Evolutionary conservation across 495 filamentous ascomycete species (phyloP).

Genomic region (Penicillium maclennaniae): DNA sequence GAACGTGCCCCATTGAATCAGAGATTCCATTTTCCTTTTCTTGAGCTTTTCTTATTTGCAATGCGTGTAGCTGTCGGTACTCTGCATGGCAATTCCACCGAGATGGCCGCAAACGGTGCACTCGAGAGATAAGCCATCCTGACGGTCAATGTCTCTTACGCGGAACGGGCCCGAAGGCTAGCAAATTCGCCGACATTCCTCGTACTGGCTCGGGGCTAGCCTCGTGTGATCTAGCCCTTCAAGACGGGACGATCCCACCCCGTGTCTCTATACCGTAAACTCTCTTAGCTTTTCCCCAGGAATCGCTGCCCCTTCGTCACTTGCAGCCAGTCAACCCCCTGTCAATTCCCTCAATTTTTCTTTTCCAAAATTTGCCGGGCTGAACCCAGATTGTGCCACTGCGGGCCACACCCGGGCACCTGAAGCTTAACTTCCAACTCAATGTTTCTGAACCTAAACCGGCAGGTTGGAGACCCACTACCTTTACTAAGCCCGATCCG

Average conservation of each 20-base stretch:
- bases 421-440: slow-evolving; percentile 12
- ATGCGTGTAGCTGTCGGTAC: neutral
- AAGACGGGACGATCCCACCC: slow-evolving; percentile 17
- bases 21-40: neutral
- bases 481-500: slow-evolving; percentile 6
- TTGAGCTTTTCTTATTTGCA: neutral
- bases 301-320: neutral
- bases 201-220: slow-evolving; percentile 2
- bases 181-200: slow-evolving; percentile 5
- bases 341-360: neutral
- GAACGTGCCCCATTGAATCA: neutral
- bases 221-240: slow-evolving; percentile 20
- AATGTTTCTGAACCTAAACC: neutral
- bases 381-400: neutral
- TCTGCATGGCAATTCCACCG: neutral
- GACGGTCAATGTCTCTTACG: too few species aligned
- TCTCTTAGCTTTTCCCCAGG: neutral
- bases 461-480: slow-evolving; percentile 10
- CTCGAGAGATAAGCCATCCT: neutral
- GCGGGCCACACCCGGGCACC: neutral
- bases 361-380: neutral
- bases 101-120: neutral
- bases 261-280: neutral
- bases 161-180: neutral
- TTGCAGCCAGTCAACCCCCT: neutral